Base-by-base conservation (phyloP, 2,329 filamentous ascomycete species). In the Penicillium sp. region DNA sequence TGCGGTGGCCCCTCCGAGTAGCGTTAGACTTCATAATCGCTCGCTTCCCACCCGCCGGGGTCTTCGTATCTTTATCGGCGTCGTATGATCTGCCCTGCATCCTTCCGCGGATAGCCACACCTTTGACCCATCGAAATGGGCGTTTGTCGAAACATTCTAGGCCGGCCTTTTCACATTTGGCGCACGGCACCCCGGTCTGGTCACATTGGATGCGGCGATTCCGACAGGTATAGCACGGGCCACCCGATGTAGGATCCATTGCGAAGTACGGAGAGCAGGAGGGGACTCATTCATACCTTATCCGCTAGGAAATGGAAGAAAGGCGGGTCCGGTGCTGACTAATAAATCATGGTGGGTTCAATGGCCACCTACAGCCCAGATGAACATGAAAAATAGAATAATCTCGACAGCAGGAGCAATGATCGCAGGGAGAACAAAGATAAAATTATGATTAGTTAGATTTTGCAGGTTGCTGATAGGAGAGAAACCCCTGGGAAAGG, bases 181-280 rank as follows among this genome's bases (percentile, higher is more conserved):
- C 51, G 45, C 71, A 74, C 6, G 71, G 71, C 1, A 50, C 45
- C 13, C 59, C 49, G 5, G 67, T 61, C 47, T 60, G 67, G 48
- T 71, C 69, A 53, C 71, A 74, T 56, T 72, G 68, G 39, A 74
- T 66, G 47, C 66, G 71, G 40, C 71, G 68, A 5, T 62, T 69
- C 21, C 70, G 69, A 55, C 71, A 74, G 21, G 71, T 74, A 54
- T 71, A 74, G 54, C 71, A 74, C 48, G 63, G 54, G 10, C 24
- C 26, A 18, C 21, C 14, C 11, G 24, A 9, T 26, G 26, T 29
- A 31, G n/a, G 37, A 40, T 55, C 31, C 55, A 58, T 58, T 23
- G 40, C 24, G 33, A 34, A 23, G 45, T 19, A 36, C 19, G 28
- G 26, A 23, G 42, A 45, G 42, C 14, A 16, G 26, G 19, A 26